Base-by-base conservation (phyloP, 495 filamentous ascomycete species). In the Penicillium mononematosum region DNA sequence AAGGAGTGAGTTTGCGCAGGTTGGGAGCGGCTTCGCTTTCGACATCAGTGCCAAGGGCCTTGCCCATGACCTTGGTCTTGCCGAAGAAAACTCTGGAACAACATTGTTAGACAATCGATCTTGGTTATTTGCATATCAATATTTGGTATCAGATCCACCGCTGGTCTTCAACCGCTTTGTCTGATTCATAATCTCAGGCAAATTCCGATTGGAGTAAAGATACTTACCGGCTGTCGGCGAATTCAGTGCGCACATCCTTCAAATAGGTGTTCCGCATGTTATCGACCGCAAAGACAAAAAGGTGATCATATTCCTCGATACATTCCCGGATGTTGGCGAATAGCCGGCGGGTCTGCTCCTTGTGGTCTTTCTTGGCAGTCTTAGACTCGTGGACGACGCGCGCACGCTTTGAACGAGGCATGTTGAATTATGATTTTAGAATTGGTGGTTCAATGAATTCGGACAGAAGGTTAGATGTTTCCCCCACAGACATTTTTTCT, bases 181-280 rank as follows among this genome's bases (percentile, higher is more conserved):
- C 34, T 25, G 20, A 58, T 42, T 31, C 39, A n/a, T 48, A 50
- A 50, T 20, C 16, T 54, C 20, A 36, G 11, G 42, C 29, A 46
- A 45, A 45, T 16, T 7, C 42, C 5, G 20, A 24, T 19, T 19
- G 44, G 24, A 12, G 10, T 3, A 19, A 32, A 46, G 3, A 12
- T n/a, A 43, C 31, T 54, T 78, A 96, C 89, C 94, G 83, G 79
- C 88, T 89, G 73, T 96, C 90, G 50, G 80, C 77, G 55, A 98
- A 85, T 61, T 96, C 85, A 42, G 84, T 81, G 56, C 94, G 83
- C 59, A 98, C 90, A 67, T 90, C 85, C 77, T 98, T 98, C 70
- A 98, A 76, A 73, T 96, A 91, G 42, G 89, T 96, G 74, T 98
- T 98, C 62, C 94, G 91, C 94, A 98, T 98, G 81, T 98, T 98